Evolutionary conservation across 768 basidiomycete genomes (phyloP).

Genomic region (Vararia minispora): DNA sequence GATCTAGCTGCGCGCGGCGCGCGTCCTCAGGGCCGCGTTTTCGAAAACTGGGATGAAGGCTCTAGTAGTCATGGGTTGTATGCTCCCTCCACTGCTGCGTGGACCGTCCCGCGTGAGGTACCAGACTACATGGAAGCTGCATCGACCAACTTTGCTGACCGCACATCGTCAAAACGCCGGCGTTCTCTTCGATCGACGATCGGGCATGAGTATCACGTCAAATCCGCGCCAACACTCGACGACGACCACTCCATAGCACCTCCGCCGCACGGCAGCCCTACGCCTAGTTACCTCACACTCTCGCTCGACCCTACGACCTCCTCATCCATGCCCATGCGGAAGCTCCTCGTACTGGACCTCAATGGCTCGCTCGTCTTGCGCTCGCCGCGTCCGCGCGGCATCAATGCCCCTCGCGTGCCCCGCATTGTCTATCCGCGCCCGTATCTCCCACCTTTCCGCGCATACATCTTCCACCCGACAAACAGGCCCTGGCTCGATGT

Average conservation of each 20-base stretch:
- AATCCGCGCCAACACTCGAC: not conserved
- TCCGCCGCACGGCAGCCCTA: slow-evolving; percentile 16
- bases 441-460: slow-evolving; percentile 48
- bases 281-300: slow-evolving; percentile 25
- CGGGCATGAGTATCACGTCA: no score
- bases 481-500: slow-evolving; percentile 66
- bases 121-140: no score
- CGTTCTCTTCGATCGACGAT: no score
- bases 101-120: no score
- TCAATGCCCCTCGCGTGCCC: slow-evolving; percentile 10
- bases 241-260: not conserved
- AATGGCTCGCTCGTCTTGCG: slow-evolving; percentile 68
- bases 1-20: no score
- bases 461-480: slow-evolving; percentile 49
- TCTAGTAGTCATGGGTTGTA: no score
- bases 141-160: no score
- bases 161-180: no score
- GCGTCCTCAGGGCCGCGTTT: no score
- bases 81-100: no score
- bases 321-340: slow-evolving; percentile 28
- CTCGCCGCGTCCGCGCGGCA: slow-evolving; percentile 24
- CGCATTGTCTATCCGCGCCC: slow-evolving; percentile 48
- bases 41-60: no score
- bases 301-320: slow-evolving; percentile 19
- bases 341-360: slow-evolving; percentile 65